Evolutionary conservation across 306 rosid genomes (phyloP).

Genomic region (Cicer judaicum): DNA sequence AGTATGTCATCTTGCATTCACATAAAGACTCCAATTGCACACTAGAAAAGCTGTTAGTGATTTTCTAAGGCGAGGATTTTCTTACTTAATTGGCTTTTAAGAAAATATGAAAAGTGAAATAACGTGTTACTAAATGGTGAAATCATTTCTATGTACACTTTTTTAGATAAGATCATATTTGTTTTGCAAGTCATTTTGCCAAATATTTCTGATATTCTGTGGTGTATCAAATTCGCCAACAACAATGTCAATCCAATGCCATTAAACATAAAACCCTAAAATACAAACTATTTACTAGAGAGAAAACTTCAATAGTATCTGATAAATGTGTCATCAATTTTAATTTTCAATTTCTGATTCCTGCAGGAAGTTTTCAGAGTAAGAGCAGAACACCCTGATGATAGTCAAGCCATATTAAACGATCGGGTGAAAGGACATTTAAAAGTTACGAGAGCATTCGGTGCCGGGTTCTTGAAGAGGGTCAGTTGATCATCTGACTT

Average conservation of each 20-base stretch:
- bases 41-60: not conserved
- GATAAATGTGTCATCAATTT: not conserved
- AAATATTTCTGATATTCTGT: not conserved
- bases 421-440: constrained; percentile 74
- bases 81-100: not conserved
- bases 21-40: not conserved
- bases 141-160: not conserved
- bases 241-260: not conserved
- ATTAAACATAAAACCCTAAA: not conserved
- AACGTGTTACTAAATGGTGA: not conserved
- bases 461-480: constrained; percentile 76
- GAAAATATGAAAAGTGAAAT: not conserved
- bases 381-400: constrained; percentile 68
- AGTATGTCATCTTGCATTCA: not conserved
- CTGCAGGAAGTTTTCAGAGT: constrained; percentile 66
- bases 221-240: not conserved
- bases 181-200: not conserved
- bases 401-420: constrained; percentile 59
- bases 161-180: not conserved
- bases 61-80: not conserved
- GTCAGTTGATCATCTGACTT: constrained; percentile 60
- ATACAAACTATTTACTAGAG: not conserved
- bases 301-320: constrained; percentile 4
- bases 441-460: constrained; percentile 76
- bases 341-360: constrained; percentile 33